phyloP scores from a whole-genome alignment of 164 flowering plant genomes.

The Litsea cubeba region DNA sequence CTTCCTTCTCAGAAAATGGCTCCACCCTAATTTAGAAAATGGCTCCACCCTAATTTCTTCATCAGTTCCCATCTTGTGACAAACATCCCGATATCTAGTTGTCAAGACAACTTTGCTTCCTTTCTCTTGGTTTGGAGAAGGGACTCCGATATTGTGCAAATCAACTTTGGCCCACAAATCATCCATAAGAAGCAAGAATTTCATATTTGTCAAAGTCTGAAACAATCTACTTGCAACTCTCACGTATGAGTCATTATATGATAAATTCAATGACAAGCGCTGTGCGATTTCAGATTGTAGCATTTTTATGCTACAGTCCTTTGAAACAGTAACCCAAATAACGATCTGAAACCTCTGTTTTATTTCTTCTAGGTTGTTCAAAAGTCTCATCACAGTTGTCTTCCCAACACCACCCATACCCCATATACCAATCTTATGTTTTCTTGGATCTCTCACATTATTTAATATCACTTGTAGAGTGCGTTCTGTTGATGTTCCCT shows the following conservation, averaged over 20 bases:
- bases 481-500: no score
- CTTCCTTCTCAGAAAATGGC: constrained; percentile 14
- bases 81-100: constrained; percentile 6
- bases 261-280: no score
- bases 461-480: no score
- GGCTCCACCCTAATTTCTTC: constrained; percentile 11
- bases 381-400: no score
- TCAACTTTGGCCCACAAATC: constrained; percentile 12
- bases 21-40: constrained; percentile 14
- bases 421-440: no score
- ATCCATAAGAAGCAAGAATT: constrained; percentile 28
- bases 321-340: constrained; percentile 20
- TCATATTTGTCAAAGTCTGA: constrained; percentile 7
- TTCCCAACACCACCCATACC: no score
- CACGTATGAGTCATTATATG: no score
- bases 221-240: constrained; percentile 2
- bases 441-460: no score
- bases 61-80: constrained; percentile 8
- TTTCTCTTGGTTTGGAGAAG: not conserved
- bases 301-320: not conserved
- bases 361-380: no score
- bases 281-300: not conserved
- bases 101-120: constrained; percentile 23
- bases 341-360: constrained; percentile 8
- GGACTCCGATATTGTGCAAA: constrained; percentile 18